Base-by-base conservation (phyloP, 495 filamentous ascomycete species). In the Glarea lozoyensis region DNA sequence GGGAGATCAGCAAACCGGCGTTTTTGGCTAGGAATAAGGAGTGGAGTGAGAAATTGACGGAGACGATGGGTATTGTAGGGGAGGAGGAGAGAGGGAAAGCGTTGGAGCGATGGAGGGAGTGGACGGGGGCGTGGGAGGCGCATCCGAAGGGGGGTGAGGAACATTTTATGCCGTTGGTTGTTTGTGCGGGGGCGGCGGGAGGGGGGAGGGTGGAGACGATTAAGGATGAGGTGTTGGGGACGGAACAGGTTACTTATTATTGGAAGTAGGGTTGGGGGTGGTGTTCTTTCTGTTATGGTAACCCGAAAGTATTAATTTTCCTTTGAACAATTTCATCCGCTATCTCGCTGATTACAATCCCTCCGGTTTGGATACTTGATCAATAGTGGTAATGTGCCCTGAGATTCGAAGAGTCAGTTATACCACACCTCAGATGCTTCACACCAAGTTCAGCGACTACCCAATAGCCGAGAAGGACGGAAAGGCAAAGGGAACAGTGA, bases 1-100 rank as follows among this genome's bases (percentile, higher is more conserved):
- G 18, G 73, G 3, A 29, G 80, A 53, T 76, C 74, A 20, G 86
- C 85, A 57, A 70, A 69, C 12, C 65, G 65, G 16, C 79, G 73
- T 33, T 94, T 92, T 46, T 30, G 84, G 89, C 57, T 70, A 81
- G 33, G 85, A 84, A 15, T 67, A 90, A n/a, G 84, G 79, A 58
- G 74, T 84, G n/a, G 85, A 84, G 0, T 79, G 73, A 37, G 49
- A 54, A 30, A 22, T 22, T 43, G 7, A 42, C 44, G 6, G 33
- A 27, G 31, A 40, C 46, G 64, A 69, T 4, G 61, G 60, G 1
- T 57, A 66, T 45, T 11, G 56, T 60, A 24, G 55, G 55, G 29
- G 53, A 45, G 41, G 0, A 69, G 66, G 75, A 78, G 49, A 64
- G 86, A 13, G 67, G 80, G 56, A 61, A 69, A 43, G 71, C 65